phyloP scores from a whole-genome alignment of 2,329 filamentous ascomycete species.

The Laburnicola sp. region DNA sequence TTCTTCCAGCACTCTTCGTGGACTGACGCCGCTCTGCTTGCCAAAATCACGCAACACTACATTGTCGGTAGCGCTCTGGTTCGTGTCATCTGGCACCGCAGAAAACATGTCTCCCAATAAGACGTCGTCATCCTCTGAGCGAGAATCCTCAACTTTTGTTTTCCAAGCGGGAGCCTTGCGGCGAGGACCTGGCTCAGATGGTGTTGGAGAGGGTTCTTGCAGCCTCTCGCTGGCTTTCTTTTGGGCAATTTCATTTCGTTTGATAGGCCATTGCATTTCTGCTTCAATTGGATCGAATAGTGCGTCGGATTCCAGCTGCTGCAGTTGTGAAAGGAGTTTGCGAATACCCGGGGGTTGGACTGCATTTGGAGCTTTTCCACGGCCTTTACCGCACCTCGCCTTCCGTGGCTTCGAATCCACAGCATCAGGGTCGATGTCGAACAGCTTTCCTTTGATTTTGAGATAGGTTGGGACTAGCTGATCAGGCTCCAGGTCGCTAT shows the following conservation, averaged over 20 bases:
- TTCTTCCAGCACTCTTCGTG: constrained; percentile 78
- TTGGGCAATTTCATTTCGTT: constrained; percentile 48
- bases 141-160: constrained; percentile 3
- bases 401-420: constrained; percentile 54
- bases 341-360: constrained; percentile 55
- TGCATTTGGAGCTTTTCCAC: constrained; percentile 18
- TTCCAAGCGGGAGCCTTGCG: constrained; percentile 4
- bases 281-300: constrained; percentile 55
- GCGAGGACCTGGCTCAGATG: neutral
- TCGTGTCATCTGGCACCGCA: constrained; percentile 46
- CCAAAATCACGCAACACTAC: constrained; percentile 80
- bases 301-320: constrained; percentile 69
- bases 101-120: constrained; percentile 63
- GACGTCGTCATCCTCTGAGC: constrained; percentile 38
- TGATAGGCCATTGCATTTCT: constrained; percentile 51
- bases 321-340: constrained; percentile 73
- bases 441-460: constrained; percentile 64
- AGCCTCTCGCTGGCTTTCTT: constrained; percentile 39
- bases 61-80: constrained; percentile 54
- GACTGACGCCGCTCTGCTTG: constrained; percentile 75
- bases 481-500: constrained; percentile 55
- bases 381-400: constrained; percentile 28
- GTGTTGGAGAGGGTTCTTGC: neutral
- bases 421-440: constrained; percentile 57
- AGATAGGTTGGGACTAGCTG: constrained; percentile 72